phyloP scores from a whole-genome alignment of 2,329 filamentous ascomycete genomes.

The Botrytis elliptica region DNA sequence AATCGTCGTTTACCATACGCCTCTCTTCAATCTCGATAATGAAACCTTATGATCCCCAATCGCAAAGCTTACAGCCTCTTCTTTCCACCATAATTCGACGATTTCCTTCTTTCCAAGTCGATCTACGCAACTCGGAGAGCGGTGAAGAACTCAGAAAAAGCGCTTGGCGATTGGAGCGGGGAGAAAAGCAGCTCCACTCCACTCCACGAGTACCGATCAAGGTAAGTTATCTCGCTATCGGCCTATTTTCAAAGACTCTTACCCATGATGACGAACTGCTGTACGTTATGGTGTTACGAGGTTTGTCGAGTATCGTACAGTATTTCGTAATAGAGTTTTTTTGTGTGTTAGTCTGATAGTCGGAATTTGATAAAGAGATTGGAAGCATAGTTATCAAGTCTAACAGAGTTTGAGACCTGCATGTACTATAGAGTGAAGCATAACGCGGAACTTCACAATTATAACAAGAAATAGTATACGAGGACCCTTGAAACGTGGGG shows the following conservation, averaged over 20 bases:
- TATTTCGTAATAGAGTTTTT: neutral
- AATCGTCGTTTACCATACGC: neutral
- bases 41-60: neutral
- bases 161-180: conserved; percentile 13
- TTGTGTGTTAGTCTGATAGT: neutral
- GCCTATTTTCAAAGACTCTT: neutral
- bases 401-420: neutral
- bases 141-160: conserved; percentile 7
- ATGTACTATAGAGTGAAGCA: neutral
- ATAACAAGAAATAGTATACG: conserved; percentile 3
- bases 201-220: neutral
- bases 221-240: conserved; percentile 3
- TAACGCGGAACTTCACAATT: conserved; percentile 2
- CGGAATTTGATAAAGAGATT: neutral
- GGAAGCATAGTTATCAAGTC: neutral
- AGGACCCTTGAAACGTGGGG: neutral
- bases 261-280: neutral
- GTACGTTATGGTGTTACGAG: conserved; percentile 4
- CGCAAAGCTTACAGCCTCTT: neutral
- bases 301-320: neutral
- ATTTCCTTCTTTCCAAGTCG: neutral
- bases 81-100: neutral
- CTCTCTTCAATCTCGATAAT: neutral
- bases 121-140: conserved; percentile 12
- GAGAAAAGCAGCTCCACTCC: conserved; percentile 8